Evolutionary conservation across 148 eudicot species (phyloP).

Genomic region (Chenopodium formosanum): DNA sequence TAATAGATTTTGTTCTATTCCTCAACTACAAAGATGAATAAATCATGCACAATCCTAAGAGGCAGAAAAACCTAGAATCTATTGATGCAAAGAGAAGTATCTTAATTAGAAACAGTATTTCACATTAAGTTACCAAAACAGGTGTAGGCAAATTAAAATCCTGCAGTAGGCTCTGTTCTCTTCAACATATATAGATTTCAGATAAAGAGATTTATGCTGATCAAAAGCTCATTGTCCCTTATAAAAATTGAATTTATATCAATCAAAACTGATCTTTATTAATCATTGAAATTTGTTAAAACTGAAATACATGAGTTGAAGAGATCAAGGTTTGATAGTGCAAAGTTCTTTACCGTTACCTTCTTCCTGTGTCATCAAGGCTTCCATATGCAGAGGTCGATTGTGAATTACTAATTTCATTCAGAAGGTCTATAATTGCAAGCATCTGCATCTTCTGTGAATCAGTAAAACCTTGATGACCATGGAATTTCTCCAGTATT

Average conservation of each 20-base stretch:
- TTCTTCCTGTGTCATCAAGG: constrained; percentile 94
- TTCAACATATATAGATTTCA: not conserved
- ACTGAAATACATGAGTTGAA: not conserved
- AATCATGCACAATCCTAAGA: not conserved
- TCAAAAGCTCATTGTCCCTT: not conserved
- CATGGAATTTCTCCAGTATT: constrained; percentile 52
- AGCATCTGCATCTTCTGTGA: constrained; percentile 62
- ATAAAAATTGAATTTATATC: too few species aligned
- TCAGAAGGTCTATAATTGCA: constrained; percentile 68
- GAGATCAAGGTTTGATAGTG: not conserved
- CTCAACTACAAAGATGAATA: not conserved
- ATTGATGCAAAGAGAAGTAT: not conserved
- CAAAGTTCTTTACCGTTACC: constrained; percentile 42
- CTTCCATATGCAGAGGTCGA: constrained; percentile 68
- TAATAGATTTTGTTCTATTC: not conserved
- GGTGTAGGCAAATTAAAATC: not conserved
- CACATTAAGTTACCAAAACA: not conserved
- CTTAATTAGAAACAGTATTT: not conserved
- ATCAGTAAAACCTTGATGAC: constrained; percentile 39
- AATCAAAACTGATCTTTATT: not conserved
- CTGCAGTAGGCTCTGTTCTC: not conserved
- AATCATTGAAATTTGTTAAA: not conserved
- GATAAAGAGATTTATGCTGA: not conserved
- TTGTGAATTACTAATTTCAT: constrained; percentile 61
- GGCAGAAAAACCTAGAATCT: not conserved